Evolutionary conservation across 176 grass and related monocot genomes (phyloP), one percentile per base, ranked within the genome.

Genomic region (Paspalum vaginatum): DNA sequence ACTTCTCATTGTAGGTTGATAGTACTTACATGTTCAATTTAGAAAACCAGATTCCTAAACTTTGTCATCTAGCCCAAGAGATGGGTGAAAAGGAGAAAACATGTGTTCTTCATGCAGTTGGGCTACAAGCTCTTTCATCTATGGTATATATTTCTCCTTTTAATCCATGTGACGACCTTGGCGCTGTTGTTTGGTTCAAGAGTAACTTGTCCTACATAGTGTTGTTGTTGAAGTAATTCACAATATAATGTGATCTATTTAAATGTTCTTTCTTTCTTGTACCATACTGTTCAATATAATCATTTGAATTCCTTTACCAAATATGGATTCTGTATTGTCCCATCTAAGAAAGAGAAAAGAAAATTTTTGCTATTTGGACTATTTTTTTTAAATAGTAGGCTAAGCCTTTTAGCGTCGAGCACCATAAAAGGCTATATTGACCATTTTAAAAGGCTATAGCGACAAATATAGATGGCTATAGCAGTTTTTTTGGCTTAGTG

Each of bases 11-110:
- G 71, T 82, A 98, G 95, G 86, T 90, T 83, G 92, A 93, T 67
- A 85, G 95, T 66, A 91, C 88, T 54, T 95, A 89, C 79, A 93
- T 95, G 95, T 98, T 98, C 91, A 95, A 95, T 89, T 92, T 98
- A 85, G 95, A 98, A 72, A 89, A 82, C 78, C 74, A 95, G 70
- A 83, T 94, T 81, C 90, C 90, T 79, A 95, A 87, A 84, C 75
- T 98, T 49, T 98, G 92, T 65, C 78, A 93, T 51, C 78, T 95
- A 62, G 86, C 85, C 48, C 90, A 93, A 85, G 92, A 98, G 75
- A 83, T 98, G 75, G 84, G 90, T 70, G 88, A 93, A 8, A 88
- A 93, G 81, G 86, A 98, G 54, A 89, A 49, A 53, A 83, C 81
- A 51, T 66, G 53, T 51, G 58, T 76, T 83, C 78, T 98, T 78